Base-by-base conservation (phyloP, 2,329 filamentous ascomycete genomes). In the Fusarium subtropicale region DNA sequence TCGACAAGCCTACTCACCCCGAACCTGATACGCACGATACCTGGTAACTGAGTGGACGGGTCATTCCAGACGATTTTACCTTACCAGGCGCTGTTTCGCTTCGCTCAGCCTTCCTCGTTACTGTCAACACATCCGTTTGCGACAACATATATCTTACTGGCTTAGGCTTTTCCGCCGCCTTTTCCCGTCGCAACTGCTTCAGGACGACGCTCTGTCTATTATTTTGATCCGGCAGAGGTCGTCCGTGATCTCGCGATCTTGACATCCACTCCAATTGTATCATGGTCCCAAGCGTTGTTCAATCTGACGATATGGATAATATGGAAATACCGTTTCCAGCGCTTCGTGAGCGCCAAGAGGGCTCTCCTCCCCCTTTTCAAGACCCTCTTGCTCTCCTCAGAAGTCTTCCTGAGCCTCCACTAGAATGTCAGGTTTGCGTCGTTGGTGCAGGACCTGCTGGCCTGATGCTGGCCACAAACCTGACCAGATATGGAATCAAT, bases 401-500 rank as follows among this genome's bases (percentile, higher is more conserved):
- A 71, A 86, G 81, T 75, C 80, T 83, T 69, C 83, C 81, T 55
- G 81, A 83, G 67, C 78, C 81, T n/a, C 81, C 83, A 18, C 75
- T 80, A 33, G 79, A 81, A 68, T 81, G 80, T 47, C 80, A 83
- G 68, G 84, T 86, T 33, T 84, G 84, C 69, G 81, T 88, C 53
- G 83, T 88, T 56, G 86, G 86, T 63, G 86, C 86, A 52, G 86
- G 86, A 16, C 86, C 86, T 4, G 85, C 86, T 16, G 86, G 86
- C 60, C 79, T 88, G 60, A 87, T 87, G 84, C 77, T 87, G 69
- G 84, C 83, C 53, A 80, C 81, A 69, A 83, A 83, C 68, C 81
- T 93, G 36, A 86, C 86, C 20, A 85, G 90, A 11, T 91, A 87
- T 72, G 91, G 90, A 16, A 87, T 92, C 72, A 87, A 87, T 57